Evolutionary conservation across 306 rosid genomes (phyloP), one percentile per base, ranked within the genome.

Genomic region (Mimosa bimucronata): DNA sequence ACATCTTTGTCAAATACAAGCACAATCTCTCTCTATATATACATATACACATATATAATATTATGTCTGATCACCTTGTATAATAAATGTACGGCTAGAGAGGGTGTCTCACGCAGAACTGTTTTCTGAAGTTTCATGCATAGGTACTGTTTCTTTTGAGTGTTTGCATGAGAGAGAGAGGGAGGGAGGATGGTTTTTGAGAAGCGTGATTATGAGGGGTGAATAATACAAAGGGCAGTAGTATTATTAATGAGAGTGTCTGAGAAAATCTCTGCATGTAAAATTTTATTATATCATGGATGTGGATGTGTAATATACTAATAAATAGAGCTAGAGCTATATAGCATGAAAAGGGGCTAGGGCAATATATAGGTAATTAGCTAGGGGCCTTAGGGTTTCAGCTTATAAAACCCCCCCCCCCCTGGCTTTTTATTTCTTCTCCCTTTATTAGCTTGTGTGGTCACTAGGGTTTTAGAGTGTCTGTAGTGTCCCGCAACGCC

Each of bases 61-160:
- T n/a, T n/a, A 66, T 34, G 18, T 37, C 45, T 37, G 73, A 67
- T 12, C 73, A 40, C 73, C 12, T 30, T 67, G 73, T 38, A 67
- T 67, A 40, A 67, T 67, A 67, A 38, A 67, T 40, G 73, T 67
- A 67, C 73, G 73, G 31, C 46, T 38, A 67, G 73, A 38, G 73
- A 21, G 72, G 8, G 58, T 15, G 16, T 67, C 73, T n/a, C 73
- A 19, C 73, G 45, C 73, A 40, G 50, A 40, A 67, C 52, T 38
- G 52, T 67, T 66, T 67, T 45, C 73, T 67, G 73, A 67, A 67
- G 73, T 67, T 67, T 67, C 73, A 67, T 67, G 73, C 73, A 67
- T 67, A 67, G 73, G 73, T 67, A 67, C 73, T 67, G 73, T 67
- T 25, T n/a, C 52, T 67, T 67, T 66, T 37, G 72, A n/a, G 72